phyloP scores from a whole-genome alignment of 768 basidiomycete species.

The Phanerodontia chrysosporium region DNA sequence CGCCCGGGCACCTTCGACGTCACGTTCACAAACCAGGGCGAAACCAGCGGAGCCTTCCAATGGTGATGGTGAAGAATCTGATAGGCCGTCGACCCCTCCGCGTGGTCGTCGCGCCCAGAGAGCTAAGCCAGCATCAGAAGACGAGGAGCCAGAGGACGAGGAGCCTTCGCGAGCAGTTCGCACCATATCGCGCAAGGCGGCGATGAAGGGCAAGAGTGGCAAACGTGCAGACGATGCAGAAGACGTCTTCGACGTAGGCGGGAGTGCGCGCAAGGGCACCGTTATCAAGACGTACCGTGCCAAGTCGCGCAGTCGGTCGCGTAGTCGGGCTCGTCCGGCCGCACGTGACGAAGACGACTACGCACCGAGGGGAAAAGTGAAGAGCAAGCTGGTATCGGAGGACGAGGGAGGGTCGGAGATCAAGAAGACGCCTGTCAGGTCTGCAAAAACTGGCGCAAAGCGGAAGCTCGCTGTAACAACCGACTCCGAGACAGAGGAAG shows the following conservation, averaged over 20 bases:
- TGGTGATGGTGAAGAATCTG: too few species aligned
- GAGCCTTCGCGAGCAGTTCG: not conserved
- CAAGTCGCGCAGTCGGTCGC: slow-evolving; percentile 10
- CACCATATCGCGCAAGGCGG: not conserved
- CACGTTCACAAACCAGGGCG: not conserved
- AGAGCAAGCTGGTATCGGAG: not conserved
- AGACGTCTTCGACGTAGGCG: not conserved
- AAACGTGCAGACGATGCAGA: not conserved
- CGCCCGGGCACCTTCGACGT: not conserved
- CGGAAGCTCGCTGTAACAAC: slow-evolving; percentile 1
- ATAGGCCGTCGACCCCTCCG: too few species aligned
- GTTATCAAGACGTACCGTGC: slow-evolving; percentile 10
- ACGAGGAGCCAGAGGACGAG: not conserved
- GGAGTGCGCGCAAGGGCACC: not conserved
- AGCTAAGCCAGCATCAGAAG: not conserved
- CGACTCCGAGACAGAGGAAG: slow-evolving; percentile 8
- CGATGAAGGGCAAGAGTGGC: slow-evolving; percentile 1
- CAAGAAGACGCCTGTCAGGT: not conserved
- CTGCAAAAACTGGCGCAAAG: not conserved
- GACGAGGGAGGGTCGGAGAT: not conserved
- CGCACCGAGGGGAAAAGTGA: not conserved
- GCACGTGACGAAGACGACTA: not conserved
- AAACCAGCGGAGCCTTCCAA: not conserved
- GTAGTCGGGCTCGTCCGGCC: not conserved
- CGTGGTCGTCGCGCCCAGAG: too few species aligned